Evolutionary conservation across 495 filamentous ascomycete genomes (phyloP), one percentile per base, ranked within the genome.

Genomic region (Xylona heveae): DNA sequence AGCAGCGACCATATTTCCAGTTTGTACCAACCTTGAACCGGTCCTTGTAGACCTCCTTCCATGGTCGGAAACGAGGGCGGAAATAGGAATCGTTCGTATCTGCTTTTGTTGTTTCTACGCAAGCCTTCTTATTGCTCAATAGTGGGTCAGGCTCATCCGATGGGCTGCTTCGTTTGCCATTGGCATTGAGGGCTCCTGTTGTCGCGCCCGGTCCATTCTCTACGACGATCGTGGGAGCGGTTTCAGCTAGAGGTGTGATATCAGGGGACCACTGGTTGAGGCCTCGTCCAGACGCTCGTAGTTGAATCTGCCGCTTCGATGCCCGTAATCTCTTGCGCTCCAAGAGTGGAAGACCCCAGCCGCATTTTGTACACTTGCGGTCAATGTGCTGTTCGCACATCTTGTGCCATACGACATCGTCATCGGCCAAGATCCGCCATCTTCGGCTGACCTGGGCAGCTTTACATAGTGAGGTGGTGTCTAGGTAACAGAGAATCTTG

Each of bases 331-430:
- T 66, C 50, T 90, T 92, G 36, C 81, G 65, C 42, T 95, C 88
- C 34, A 97, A 49, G 29, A 88, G 57, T 27, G 88, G 88, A 28
- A 99, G 50, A 3, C 88, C 88, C 83, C 81, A 93, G 10, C 90
- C 85, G 45, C 88, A 99, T 47, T 93, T 94, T 30, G 72, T 83
- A 54, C 88, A 99, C 49, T 93, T 95, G 30, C 84, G 64, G 42
- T 88, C 81, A 33, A 92, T 95, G 44, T 99, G 88, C 45, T 99
- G 88, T 55, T 94, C 84, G 46, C 88, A 99, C 85, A 99, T 95
- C 34, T 73, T 75, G 42, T 94, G 85, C 88, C 88, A 99, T 2
- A 99, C 88, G 16, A 93, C 74, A 53, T 99, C 85, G 46, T 92
- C 83, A 48, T 94, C 90, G 2, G 88, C 88, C 17, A 99, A 51